Percentiles rank a stretch among this genome's conserved stretches.
Conservation (phyloP, 768 basidiomycete species). For the Mycena amicta region DNA sequence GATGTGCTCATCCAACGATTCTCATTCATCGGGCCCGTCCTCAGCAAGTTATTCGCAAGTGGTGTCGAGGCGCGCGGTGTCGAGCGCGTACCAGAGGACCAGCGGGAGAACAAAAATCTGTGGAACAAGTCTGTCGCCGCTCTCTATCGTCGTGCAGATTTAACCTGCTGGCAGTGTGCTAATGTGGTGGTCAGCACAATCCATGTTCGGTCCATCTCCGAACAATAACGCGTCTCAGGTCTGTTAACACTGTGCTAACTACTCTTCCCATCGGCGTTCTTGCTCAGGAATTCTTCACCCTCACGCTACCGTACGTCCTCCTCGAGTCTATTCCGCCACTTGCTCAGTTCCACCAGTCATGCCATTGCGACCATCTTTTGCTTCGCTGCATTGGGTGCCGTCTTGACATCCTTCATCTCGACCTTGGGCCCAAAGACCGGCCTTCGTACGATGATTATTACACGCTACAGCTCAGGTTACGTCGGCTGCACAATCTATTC, state of each 20-base stretch:
- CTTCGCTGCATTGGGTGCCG: neutral
- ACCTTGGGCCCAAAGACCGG: slow-evolving; percentile 57
- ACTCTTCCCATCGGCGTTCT: slow-evolving; percentile 55
- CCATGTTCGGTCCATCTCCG: neutral
- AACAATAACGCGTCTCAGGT: slow-evolving; percentile 30
- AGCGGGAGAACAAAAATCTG: slow-evolving; percentile 44
- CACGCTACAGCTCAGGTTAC: slow-evolving; percentile 51
- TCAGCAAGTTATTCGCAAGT: slow-evolving; percentile 44
- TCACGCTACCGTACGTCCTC: slow-evolving; percentile 45
- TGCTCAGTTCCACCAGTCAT: slow-evolving; percentile 30
- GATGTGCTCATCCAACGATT: slow-evolving; percentile 32
- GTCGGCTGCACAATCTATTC: slow-evolving; percentile 52
- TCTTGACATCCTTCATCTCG: slow-evolving; percentile 50
- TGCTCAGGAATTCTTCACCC: slow-evolving; percentile 48
- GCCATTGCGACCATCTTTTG: neutral
- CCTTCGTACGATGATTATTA: slow-evolving; percentile 56
- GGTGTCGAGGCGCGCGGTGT: slow-evolving; percentile 59
- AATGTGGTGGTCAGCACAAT: slow-evolving; percentile 45
- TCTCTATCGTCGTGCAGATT: neutral
- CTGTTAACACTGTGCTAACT: slow-evolving; percentile 49
- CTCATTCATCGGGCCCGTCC: slow-evolving; percentile 30
- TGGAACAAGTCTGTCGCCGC: slow-evolving; percentile 44
- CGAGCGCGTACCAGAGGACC: slow-evolving; percentile 54
- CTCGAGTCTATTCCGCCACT: slow-evolving; percentile 20
- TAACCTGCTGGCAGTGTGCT: slow-evolving; percentile 34